Conservation (phyloP, 148 eudicot species). For the Suaeda aralocaspica region DNA sequence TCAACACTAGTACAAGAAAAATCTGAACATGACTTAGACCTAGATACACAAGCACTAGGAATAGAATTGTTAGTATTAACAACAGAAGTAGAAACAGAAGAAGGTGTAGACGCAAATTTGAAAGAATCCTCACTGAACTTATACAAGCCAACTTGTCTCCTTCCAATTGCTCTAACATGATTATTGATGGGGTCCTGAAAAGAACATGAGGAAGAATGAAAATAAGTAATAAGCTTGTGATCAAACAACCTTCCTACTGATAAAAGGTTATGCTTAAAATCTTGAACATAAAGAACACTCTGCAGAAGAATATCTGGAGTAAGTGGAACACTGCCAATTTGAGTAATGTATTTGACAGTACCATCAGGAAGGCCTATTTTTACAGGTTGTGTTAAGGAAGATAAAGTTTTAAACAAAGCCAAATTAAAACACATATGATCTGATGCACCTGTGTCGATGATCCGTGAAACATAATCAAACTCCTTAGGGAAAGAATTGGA, state of each 20-base stretch:
- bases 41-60: too few relatives aligned
- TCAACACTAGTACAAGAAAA: too few relatives aligned
- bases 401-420: background rate
- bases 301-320: background rate
- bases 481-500: too few relatives aligned
- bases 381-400: background rate
- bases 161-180: background rate
- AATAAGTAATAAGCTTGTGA: background rate
- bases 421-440: background rate
- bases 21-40: too few relatives aligned
- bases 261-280: background rate
- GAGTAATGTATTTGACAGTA: background rate
- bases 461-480: too few relatives aligned
- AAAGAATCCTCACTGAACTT: background rate
- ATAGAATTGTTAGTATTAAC: too few relatives aligned
- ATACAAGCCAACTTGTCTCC: background rate
- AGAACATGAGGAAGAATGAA: background rate
- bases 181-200: background rate
- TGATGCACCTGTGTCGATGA: background rate
- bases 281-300: background rate
- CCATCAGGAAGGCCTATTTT: background rate
- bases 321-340: background rate
- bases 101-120: background rate
- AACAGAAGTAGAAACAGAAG: background rate
- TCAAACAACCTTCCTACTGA: background rate